phyloP scores from a whole-genome alignment of 163 green algal species.

The Chlorella variabilis region DNA sequence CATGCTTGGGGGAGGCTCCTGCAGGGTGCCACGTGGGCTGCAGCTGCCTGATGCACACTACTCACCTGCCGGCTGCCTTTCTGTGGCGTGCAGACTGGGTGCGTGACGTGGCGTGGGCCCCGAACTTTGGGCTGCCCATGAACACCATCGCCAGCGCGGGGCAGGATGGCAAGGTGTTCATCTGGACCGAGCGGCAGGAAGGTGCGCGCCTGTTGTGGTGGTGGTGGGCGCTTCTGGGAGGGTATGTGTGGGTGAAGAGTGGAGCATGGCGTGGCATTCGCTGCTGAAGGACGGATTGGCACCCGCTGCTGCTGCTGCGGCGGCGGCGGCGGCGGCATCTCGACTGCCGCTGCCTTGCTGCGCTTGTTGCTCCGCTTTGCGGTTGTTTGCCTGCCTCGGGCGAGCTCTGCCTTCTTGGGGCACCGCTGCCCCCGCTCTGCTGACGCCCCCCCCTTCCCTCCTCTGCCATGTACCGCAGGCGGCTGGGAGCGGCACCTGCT shows the following conservation, averaged over 20 bases:
- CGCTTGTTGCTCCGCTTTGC: neutral
- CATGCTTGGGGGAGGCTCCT: no score
- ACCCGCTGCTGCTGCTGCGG: neutral
- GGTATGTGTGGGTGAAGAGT: no score
- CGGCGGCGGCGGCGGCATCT: no score
- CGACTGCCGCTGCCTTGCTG: neutral
- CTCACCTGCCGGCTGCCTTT: no score
- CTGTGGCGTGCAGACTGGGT: conserved; percentile 96
- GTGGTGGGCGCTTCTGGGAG: no score
- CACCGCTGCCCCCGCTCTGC: neutral
- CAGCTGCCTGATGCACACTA: no score
- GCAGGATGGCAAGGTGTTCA: conserved; percentile 90
- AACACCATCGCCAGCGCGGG: conserved; percentile 90
- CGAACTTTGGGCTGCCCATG: conserved; percentile 86
- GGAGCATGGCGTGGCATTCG: no score
- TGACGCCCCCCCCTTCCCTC: neutral
- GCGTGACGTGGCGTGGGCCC: conserved; percentile 96
- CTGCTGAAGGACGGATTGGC: no score
- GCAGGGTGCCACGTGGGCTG: no score
- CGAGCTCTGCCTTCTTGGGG: neutral
- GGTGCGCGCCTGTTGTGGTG: conserved; percentile 1
- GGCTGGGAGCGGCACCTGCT: conserved; percentile 80
- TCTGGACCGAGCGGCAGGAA: conserved; percentile 73
- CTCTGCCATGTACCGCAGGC: conserved; percentile 28
- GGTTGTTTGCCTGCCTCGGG: neutral